Evolutionary conservation across 768 basidiomycete species (phyloP).

Genomic region (Tremella fuciformis): DNA sequence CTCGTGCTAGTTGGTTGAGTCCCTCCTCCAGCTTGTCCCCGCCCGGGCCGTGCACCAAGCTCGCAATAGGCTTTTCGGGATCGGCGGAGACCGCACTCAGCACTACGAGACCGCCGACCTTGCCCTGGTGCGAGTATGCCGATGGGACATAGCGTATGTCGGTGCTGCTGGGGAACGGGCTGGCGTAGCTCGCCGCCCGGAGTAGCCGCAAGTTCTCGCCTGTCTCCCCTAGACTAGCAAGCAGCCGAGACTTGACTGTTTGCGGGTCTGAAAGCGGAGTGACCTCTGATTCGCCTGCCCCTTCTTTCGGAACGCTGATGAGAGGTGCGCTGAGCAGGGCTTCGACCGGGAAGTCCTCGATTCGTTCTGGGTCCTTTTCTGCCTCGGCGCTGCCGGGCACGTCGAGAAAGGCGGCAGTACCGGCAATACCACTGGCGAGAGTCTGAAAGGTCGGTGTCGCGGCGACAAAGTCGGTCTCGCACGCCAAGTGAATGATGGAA

Average conservation of each 20-base stretch:
- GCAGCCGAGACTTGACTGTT: constrained; percentile 69
- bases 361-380: constrained; percentile 22
- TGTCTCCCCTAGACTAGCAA: constrained; percentile 48
- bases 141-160: constrained; percentile 46
- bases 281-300: constrained; percentile 47
- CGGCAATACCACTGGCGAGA: constrained; percentile 74
- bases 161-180: constrained; percentile 46
- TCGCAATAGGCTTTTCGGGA: constrained; percentile 47
- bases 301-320: constrained; percentile 57
- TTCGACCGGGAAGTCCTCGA: constrained; percentile 60
- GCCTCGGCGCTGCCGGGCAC: constrained; percentile 43
- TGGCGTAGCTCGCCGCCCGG: constrained; percentile 50
- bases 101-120: constrained; percentile 56
- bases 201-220: constrained; percentile 53
- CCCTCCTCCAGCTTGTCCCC: constrained; percentile 56
- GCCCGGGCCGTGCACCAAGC: constrained; percentile 40
- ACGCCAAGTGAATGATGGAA: constrained; percentile 86
- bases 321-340: constrained; percentile 65
- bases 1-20: constrained; percentile 65
- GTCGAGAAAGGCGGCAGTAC: constrained; percentile 74
- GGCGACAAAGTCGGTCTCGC: constrained; percentile 96
- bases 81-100: constrained; percentile 54
- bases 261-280: constrained; percentile 63
- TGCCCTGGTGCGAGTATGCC: constrained; percentile 54
- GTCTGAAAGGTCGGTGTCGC: constrained; percentile 75